Evolutionary conservation across 164 flowering plant species (phyloP), one percentile per base, ranked within the genome.

Genomic region (Umbilicus rupestris): DNA sequence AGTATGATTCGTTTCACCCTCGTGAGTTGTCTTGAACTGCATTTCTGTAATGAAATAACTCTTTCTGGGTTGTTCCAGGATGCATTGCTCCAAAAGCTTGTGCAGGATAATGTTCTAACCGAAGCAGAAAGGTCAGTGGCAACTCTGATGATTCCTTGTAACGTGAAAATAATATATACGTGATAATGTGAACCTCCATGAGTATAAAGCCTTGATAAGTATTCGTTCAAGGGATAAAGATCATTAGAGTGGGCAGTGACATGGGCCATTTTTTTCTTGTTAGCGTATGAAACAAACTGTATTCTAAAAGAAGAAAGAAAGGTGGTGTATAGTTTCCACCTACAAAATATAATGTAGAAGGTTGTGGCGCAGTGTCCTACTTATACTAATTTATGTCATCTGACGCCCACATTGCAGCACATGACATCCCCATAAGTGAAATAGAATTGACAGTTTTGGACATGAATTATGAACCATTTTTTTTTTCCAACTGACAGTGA

Each of bases 61-160:
- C 7, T 17, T 19, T 19, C 39, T n/a, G 45, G 29, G 68, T 47
- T 64, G 35, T 71, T 75, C 68, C 83, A 93, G 98, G 96, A 93
- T 82, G 88, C 84, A 46, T 75, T 92, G 76, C 86, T 92, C 20
- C 89, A 85, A 75, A 83, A 82, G 72, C 91, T 90, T 70, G 73
- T 82, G 14, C 69, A 65, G 66, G 90, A 83, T 42, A 74, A 82
- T 63, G 80, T n/a, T 74, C 77, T 92, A 78, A 67, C 90, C 24
- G 77, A 76, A 72, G 82, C 82, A 68, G 98, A 90, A 79, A 90
- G 95, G 97, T 90, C 19, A 37, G 76, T 69, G 14, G 39, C 52
- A 64, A 24, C 28, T 66, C 46, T 24, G 33, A 42, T 24, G 46
- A 55, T 67, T 39, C 30, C 17, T 42, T 33, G 39, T 29, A 58